Evolutionary conservation across 2,329 filamentous ascomycete genomes (phyloP), one percentile per base, ranked within the genome.

Genomic region (Chaetomiaceae sp.): DNA sequence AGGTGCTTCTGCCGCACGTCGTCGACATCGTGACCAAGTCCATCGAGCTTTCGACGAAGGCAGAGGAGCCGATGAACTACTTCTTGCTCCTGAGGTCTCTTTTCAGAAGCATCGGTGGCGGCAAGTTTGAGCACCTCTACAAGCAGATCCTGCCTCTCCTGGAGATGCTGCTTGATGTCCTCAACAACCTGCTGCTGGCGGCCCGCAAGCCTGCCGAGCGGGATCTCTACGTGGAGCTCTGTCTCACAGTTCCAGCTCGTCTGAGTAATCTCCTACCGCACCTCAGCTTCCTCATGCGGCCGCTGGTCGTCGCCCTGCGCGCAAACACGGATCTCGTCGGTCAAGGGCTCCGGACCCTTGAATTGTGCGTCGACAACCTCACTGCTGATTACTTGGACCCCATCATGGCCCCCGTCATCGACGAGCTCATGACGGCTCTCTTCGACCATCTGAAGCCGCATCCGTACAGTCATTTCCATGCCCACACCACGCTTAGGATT

Each of bases 321-420:
- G 89, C 90, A 15, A 90, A 91, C 12, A 90, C 87, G 1, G 93
- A 99, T 55, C 77, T 99, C 32, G 91, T 98, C 15, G 90, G 90
- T 0, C 94, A 98, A 65, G 93, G 93, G 0, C 73, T 99, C 6
- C 76, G 94, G 22, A 99, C 93, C 0, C 71, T 99, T 5, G 93
- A 99, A 61, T 78, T 99, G 2, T 99, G 93, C 60, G 93, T 99
- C 15, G 93, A 99, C 54, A 99, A 99, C 58, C 76, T 99, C 0
- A 98, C 94, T 0, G 91, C 93, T 0, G 93, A 98, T 60, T 99
- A 98, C 61, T 72, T 99, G 12, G 93, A 99, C 58, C 94, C 93
- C 0, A 97, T 99, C 59, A 98, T 98, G 91, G 88, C 91, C 2
- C 94, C 93, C 0, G 94, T 97, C 20, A 97, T 99, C 65, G 91